Conservation (phyloP, 805 yeast genomes). For the Monosporozyma siamensis region DNA sequence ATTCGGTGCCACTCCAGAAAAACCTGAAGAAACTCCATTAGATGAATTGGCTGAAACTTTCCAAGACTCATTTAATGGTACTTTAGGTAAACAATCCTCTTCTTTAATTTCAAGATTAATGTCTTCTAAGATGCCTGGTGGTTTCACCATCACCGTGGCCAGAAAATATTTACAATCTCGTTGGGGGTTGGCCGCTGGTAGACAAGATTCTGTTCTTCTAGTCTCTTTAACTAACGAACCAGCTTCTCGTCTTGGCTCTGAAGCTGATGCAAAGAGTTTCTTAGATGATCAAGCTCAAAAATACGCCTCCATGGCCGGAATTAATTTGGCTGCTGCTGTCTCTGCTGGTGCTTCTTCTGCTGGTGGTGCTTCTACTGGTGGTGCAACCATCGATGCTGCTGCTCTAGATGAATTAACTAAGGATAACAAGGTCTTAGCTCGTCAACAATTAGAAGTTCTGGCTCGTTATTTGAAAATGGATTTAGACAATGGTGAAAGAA, state of each 20-base stretch:
- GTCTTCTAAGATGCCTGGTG: constrained; percentile 99
- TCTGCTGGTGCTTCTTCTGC: constrained; percentile 41
- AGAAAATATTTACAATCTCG: constrained; percentile 86
- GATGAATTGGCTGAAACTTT: constrained; percentile 91
- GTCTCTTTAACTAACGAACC: constrained; percentile 86
- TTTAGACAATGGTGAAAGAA: constrained; percentile 82
- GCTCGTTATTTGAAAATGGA: constrained; percentile 94
- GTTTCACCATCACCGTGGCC: constrained; percentile 84
- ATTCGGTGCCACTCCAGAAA: constrained; percentile 96
- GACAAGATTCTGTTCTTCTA: constrained; percentile 87
- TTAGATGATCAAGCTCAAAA: constrained; percentile 75
- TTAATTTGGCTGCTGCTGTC: constrained; percentile 61
- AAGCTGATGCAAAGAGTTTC: constrained; percentile 82
- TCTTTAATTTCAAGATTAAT: constrained; percentile 84
- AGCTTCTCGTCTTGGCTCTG: constrained; percentile 74
- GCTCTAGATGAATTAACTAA: constrained; percentile 67
- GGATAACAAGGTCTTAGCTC: constrained; percentile 40
- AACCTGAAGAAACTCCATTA: constrained; percentile 96
- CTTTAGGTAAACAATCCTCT: constrained; percentile 87
- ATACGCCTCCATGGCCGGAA: constrained; percentile 76
- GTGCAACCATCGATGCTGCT: constrained; percentile 87
- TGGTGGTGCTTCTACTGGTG: constrained; percentile 57
- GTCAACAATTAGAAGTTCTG: constrained; percentile 67
- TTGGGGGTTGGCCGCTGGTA: constrained; percentile 88
- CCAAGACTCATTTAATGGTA: constrained; percentile 84